A percentile compares a stretch with the other conserved stretches of the same genome.
Evolutionary conservation across 2,329 filamentous ascomycete genomes (phyloP).

Genomic region (Colletotrichum tabaci): DNA sequence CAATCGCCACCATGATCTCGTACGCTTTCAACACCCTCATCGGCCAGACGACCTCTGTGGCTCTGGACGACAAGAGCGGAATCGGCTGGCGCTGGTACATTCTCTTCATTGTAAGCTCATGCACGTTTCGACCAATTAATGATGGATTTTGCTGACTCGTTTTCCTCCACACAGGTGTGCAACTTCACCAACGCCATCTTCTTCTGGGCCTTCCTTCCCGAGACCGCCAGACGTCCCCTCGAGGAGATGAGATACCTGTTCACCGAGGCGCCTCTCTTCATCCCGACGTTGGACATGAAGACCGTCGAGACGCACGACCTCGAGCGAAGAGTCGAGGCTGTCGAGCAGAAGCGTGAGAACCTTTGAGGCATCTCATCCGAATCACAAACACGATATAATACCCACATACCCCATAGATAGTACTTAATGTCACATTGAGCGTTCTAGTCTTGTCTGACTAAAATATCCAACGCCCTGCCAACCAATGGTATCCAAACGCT

Average conservation of each 20-base stretch:
- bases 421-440: slow-evolving; percentile 20
- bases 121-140: background rate
- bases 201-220: slow-evolving; percentile 78
- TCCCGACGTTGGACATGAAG: slow-evolving; percentile 68
- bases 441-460: background rate
- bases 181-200: slow-evolving; percentile 67
- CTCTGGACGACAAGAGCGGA: slow-evolving; percentile 57
- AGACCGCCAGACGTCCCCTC: slow-evolving; percentile 74
- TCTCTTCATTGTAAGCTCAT: slow-evolving; percentile 55
- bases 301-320: slow-evolving; percentile 63
- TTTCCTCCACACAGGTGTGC: slow-evolving; percentile 59
- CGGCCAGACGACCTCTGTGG: slow-evolving; percentile 75
- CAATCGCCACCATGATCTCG: slow-evolving; percentile 79
- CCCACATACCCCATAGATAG: slow-evolving; percentile 7
- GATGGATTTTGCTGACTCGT: background rate
- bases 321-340: slow-evolving; percentile 71
- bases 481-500: background rate
- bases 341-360: slow-evolving; percentile 63
- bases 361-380: slow-evolving; percentile 6
- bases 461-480: background rate
- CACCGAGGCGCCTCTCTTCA: slow-evolving; percentile 75
- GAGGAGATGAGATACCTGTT: slow-evolving; percentile 80
- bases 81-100: slow-evolving; percentile 65
- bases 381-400: slow-evolving; percentile 6
- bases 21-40: slow-evolving; percentile 87